Percentiles rank a stretch among this genome's conserved stretches.
These are phyloP conservation scores for Neurospora intermedia DNA, from an alignment of 495 filamentous ascomycete genomes.

Conservation along the genomic window DNA sequence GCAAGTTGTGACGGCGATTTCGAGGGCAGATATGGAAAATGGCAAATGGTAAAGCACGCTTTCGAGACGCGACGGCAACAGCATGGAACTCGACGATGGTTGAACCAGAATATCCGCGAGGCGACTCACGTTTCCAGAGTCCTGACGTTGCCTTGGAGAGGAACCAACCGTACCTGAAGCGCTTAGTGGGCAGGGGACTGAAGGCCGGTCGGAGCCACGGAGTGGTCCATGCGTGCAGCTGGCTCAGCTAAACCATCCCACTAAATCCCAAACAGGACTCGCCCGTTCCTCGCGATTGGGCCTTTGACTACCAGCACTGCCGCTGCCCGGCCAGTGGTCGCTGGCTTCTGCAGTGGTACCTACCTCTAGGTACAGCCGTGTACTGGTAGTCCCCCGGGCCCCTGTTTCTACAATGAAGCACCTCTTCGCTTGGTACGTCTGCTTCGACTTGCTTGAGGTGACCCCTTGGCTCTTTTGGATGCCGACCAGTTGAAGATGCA, in stretches of 20 bases:
- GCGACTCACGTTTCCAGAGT: constrained; percentile 5
- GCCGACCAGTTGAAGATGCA: background rate
- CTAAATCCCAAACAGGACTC: constrained; percentile 3
- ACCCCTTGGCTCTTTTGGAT: background rate
- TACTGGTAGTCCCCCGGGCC: too few relatives aligned
- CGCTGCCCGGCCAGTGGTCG: background rate
- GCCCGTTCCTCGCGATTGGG: background rate
- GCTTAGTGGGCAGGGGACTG: constrained; percentile 4
- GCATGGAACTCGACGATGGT: constrained; percentile 3
- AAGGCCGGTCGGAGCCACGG: constrained; percentile 2
- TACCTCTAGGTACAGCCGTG: background rate
- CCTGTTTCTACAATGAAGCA: too few relatives aligned
- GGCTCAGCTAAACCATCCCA: background rate
- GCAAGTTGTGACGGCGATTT: background rate
- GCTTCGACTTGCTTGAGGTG: background rate
- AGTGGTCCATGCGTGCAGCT: background rate
- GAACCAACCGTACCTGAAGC: constrained; percentile 5
- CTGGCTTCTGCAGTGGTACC: background rate
- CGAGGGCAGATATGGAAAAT: background rate
- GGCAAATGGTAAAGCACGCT: background rate
- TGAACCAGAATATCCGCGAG: constrained; percentile 13
- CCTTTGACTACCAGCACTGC: background rate
- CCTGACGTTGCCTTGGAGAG: constrained; percentile 1
- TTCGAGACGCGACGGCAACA: constrained; percentile 8
- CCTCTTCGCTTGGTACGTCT: background rate